A percentile compares a stretch with the other conserved stretches of the same genome.
These are phyloP conservation scores for Boletus vermiculosoides DNA, from an alignment of 768 basidiomycete genomes.

Conservation along the genomic window DNA sequence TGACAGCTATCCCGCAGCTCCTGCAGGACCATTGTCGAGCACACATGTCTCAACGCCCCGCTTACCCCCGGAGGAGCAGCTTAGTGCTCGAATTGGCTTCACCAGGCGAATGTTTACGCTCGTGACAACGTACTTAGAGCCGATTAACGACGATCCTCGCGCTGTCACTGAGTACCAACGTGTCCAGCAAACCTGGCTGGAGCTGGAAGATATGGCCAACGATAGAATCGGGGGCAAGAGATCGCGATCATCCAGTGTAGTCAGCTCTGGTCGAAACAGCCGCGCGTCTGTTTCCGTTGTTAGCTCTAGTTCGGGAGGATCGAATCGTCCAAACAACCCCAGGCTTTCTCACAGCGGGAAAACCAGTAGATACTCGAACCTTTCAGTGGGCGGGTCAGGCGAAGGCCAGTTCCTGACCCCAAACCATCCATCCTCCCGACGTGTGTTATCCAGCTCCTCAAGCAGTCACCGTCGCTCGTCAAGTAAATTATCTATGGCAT, in stretches of 20 bases:
- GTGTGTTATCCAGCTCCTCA: constrained; percentile 48
- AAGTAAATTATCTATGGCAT: constrained; percentile 52
- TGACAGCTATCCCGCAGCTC: constrained; percentile 74
- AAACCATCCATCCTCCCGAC: constrained; percentile 44
- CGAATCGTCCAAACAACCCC: constrained; percentile 13
- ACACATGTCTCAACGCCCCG: constrained; percentile 42
- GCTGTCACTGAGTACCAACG: constrained; percentile 59
- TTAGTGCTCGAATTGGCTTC: constrained; percentile 61
- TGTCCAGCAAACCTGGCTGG: constrained; percentile 76
- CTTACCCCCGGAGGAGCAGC: constrained; percentile 63
- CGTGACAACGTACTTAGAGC: constrained; percentile 41
- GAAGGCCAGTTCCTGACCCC: constrained; percentile 47
- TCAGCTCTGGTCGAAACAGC: constrained; percentile 64
- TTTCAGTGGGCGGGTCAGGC: constrained; percentile 32
- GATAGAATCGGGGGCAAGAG: constrained; percentile 61
- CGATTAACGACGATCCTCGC: constrained; percentile 57
- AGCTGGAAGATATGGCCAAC: constrained; percentile 77
- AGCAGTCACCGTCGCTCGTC: constrained; percentile 49
- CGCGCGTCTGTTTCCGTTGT: constrained; percentile 49
- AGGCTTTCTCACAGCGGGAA: constrained; percentile 25
- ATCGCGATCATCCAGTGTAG: constrained; percentile 63
- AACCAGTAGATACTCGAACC: constrained; percentile 27
- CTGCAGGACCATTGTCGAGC: constrained; percentile 50
- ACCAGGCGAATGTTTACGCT: constrained; percentile 52
- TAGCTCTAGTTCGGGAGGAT: constrained; percentile 23